Evolutionary conservation across 2,329 filamentous ascomycete species (phyloP).

Genomic region (Aspergillus jensenii): DNA sequence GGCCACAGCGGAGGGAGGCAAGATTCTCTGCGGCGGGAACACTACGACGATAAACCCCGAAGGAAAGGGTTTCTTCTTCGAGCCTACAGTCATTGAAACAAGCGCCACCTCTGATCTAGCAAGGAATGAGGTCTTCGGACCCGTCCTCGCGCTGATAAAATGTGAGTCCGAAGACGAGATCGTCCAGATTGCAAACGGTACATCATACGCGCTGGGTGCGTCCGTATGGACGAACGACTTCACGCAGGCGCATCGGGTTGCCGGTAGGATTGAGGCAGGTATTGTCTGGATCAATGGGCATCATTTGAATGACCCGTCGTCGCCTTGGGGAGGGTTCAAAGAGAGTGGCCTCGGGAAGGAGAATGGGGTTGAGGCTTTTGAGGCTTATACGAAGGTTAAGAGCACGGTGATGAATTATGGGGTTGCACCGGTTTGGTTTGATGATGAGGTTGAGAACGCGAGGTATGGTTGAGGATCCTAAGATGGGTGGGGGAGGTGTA

Average conservation of each 20-base stretch:
- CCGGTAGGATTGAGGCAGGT: slow-evolving; percentile 49
- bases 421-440: slow-evolving; percentile 66
- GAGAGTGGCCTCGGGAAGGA: slow-evolving; percentile 70
- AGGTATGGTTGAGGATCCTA: slow-evolving; percentile 55
- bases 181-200: slow-evolving; percentile 50
- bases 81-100: slow-evolving; percentile 44
- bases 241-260: slow-evolving; percentile 48
- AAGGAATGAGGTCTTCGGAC: slow-evolving; percentile 51
- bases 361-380: slow-evolving; percentile 66
- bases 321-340: slow-evolving; percentile 68
- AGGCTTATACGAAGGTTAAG: slow-evolving; percentile 52
- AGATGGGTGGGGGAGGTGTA: background rate
- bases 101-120: slow-evolving; percentile 26
- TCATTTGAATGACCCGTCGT: slow-evolving; percentile 70
- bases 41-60: slow-evolving; percentile 45
- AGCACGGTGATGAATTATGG: slow-evolving; percentile 62
- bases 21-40: slow-evolving; percentile 49
- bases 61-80: slow-evolving; percentile 52
- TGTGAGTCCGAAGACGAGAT: slow-evolving; percentile 51
- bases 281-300: slow-evolving; percentile 56
- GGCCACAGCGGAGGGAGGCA: slow-evolving; percentile 42
- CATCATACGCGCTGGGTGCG: slow-evolving; percentile 51
- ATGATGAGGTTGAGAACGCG: slow-evolving; percentile 56
- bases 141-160: slow-evolving; percentile 50
- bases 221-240: slow-evolving; percentile 54